These are phyloP conservation scores for Solanum pinnatisectum DNA, from an alignment of 257 asterid genomes.

Conservation along the genomic window DNA sequence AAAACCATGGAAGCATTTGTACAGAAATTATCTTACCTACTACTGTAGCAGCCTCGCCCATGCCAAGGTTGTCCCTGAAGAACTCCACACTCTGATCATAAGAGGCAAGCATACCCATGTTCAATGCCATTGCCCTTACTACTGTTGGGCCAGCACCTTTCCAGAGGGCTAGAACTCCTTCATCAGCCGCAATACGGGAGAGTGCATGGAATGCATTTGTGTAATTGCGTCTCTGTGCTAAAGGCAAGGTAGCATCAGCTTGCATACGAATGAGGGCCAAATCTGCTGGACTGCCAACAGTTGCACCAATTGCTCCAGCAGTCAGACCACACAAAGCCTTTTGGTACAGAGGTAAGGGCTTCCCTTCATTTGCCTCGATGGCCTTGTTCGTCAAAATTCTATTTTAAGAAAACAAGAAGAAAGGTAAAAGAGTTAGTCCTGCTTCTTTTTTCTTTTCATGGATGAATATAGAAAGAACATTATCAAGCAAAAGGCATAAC, in stretches of 20 bases:
- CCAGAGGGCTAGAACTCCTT: slow-evolving; percentile 90
- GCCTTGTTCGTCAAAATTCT: slow-evolving; percentile 90
- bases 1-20: background rate
- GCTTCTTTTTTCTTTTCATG: background rate
- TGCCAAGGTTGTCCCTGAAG: slow-evolving; percentile 57
- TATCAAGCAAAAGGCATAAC: background rate
- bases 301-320: slow-evolving; percentile 97
- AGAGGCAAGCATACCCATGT: slow-evolving; percentile 99
- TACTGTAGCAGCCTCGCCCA: slow-evolving; percentile 68
- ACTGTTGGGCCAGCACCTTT: slow-evolving; percentile 99
- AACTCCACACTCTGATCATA: slow-evolving; percentile 90
- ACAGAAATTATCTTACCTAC: slow-evolving; percentile 38
- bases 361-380: slow-evolving; percentile 84
- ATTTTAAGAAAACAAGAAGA: background rate
- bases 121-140: slow-evolving; percentile 97
- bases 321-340: slow-evolving; percentile 94
- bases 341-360: slow-evolving; percentile 83
- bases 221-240: slow-evolving; percentile 77
- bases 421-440: background rate
- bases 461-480: background rate
- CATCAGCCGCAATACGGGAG: slow-evolving; percentile 57
- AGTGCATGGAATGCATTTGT: slow-evolving; percentile 88
- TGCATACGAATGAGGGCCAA: slow-evolving; percentile 97
- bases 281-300: slow-evolving; percentile 90
- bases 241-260: slow-evolving; percentile 92